Conservation (phyloP, 306 rosid species). For the Lithocarpus polystachyus region DNA sequence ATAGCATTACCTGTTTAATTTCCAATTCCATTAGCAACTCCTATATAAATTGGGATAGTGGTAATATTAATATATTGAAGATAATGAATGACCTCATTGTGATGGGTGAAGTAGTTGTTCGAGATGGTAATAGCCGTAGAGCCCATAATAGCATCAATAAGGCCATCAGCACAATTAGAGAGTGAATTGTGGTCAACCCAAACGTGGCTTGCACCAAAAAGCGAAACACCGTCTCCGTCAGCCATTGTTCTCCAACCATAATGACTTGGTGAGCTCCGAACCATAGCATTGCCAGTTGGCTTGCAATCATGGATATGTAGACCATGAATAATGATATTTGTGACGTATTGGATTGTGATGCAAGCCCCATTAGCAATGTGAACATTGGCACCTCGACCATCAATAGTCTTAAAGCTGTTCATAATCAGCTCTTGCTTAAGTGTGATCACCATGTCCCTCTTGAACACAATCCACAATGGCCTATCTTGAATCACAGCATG, state of each 20-base stretch:
- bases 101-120: constrained; percentile 87
- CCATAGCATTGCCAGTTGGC: constrained; percentile 92
- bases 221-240: constrained; percentile 84
- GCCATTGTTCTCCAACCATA: constrained; percentile 95
- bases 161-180: constrained; percentile 86
- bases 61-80: too few relatives aligned
- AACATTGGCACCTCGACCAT: constrained; percentile 79
- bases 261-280: constrained; percentile 88
- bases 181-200: constrained; percentile 95
- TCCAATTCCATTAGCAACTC: not conserved
- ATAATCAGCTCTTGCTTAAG: constrained; percentile 82
- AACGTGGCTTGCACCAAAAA: constrained; percentile 79
- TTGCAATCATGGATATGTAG: constrained; percentile 82
- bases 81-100: constrained; percentile 62
- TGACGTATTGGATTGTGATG: constrained; percentile 77
- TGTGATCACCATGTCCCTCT: constrained; percentile 92
- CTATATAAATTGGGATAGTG: not conserved
- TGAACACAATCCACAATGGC: constrained; percentile 95
- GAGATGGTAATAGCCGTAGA: constrained; percentile 92
- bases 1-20: constrained; percentile 66
- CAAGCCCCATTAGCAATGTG: constrained; percentile 92
- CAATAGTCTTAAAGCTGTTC: constrained; percentile 98
- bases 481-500: constrained; percentile 83
- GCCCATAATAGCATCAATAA: constrained; percentile 85
- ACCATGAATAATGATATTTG: constrained; percentile 90